Evolutionary conservation across 441 rosid genomes (phyloP).

Genomic region (Populus tomentosa): DNA sequence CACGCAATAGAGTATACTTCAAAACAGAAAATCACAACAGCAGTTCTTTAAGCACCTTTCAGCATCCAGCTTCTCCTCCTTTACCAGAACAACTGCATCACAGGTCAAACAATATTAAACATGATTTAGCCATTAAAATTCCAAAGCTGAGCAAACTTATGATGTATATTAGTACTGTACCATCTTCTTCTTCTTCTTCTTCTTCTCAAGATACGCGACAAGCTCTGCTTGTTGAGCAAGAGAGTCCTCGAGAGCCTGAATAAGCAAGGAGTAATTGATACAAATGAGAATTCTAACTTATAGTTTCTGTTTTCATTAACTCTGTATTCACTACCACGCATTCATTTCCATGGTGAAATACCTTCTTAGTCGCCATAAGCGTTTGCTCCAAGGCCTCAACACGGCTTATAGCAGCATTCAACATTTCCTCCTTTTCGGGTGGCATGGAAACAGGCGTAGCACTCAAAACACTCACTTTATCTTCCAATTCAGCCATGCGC

Average conservation of each 20-base stretch:
- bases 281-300: neutral
- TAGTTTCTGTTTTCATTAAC: neutral
- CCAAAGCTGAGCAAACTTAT: neutral
- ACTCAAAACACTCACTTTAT: constrained; percentile 45
- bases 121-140: neutral
- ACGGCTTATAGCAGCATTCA: constrained; percentile 56
- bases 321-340: neutral
- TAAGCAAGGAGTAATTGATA: neutral
- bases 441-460: constrained; percentile 50
- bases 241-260: constrained; percentile 76
- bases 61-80: constrained; percentile 15
- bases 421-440: constrained; percentile 71
- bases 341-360: constrained; percentile 15
- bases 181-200: constrained; percentile 82
- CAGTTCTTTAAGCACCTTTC: constrained; percentile 16
- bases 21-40: constrained; percentile 15
- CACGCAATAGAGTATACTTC: constrained; percentile 16
- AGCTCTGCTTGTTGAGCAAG: constrained; percentile 65
- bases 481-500: constrained; percentile 81
- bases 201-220: constrained; percentile 64
- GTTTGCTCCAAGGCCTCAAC: constrained; percentile 70
- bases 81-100: constrained; percentile 47
- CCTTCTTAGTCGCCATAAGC: constrained; percentile 73
- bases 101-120: constrained; percentile 14
- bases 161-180: constrained; percentile 30